Percentiles rank a stretch among this genome's conserved stretches.
Evolutionary conservation across 371 early-diverging fungal genomes (phyloP).

Genomic region (Rhizomucor miehei): DNA sequence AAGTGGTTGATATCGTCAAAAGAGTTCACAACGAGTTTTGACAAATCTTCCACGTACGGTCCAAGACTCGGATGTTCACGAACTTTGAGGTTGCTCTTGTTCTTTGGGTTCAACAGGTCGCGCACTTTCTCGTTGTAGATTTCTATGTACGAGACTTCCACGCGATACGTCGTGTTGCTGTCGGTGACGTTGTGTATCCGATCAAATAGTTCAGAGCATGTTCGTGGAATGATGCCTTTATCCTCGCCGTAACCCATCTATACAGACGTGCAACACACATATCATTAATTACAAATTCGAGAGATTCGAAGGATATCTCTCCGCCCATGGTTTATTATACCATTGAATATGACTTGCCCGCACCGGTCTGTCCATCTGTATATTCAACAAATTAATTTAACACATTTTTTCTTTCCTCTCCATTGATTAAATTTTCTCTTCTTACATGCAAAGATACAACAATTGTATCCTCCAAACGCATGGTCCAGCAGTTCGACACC

Average conservation of each 20-base stretch:
- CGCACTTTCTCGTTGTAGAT: constrained; percentile 88
- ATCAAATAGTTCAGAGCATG: constrained; percentile 77
- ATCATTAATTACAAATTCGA: no score
- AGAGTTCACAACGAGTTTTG: constrained; percentile 76
- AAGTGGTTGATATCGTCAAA: constrained; percentile 74
- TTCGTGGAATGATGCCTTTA: constrained; percentile 82
- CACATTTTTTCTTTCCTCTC: background rate
- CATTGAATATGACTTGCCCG: constrained; percentile 86
- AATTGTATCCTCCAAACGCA: constrained; percentile 86
- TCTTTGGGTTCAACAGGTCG: constrained; percentile 83
- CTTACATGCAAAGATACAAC: constrained; percentile 85
- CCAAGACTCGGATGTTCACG: constrained; percentile 90
- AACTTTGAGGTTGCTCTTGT: constrained; percentile 76
- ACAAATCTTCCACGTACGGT: constrained; percentile 90
- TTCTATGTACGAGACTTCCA: constrained; percentile 87
- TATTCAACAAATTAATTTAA: background rate
- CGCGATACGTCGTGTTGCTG: constrained; percentile 56
- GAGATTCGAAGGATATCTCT: no score
- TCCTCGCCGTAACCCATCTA: constrained; percentile 73
- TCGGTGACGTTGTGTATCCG: constrained; percentile 49
- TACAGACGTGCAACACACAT: no score
- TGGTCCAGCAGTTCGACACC: constrained; percentile 81
- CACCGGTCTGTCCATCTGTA: constrained; percentile 84
- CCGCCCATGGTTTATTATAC: constrained; percentile 31
- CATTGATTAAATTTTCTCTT: background rate